Conservation (phyloP, 2,329 filamentous ascomycete genomes). For the Botrytis cinerea region DNA sequence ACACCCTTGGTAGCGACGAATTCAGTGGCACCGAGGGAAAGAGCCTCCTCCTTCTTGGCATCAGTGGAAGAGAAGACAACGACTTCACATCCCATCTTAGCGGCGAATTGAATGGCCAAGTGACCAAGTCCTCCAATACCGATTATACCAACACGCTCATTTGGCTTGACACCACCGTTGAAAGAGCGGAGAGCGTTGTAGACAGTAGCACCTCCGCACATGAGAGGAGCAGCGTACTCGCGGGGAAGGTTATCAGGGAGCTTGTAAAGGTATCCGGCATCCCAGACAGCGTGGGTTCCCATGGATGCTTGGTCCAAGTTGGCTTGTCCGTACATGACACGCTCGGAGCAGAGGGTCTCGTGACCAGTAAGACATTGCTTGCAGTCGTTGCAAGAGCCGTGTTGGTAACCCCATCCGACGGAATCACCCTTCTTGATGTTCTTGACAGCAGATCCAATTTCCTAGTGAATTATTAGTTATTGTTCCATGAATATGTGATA, state of each 20-base stretch:
- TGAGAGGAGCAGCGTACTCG: constrained; percentile 48
- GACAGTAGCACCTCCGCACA: constrained; percentile 51
- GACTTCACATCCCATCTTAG: constrained; percentile 62
- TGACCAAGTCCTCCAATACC: constrained; percentile 64
- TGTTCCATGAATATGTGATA: neutral
- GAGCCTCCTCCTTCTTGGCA: constrained; percentile 64
- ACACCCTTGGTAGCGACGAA: constrained; percentile 56
- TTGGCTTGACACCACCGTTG: constrained; percentile 38
- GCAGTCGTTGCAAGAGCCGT: constrained; percentile 48
- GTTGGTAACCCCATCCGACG: constrained; percentile 51
- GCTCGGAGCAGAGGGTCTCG: constrained; percentile 48
- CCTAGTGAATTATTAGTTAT: constrained; percentile 19
- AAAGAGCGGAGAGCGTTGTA: constrained; percentile 43
- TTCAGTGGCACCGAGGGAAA: constrained; percentile 59
- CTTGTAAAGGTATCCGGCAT: constrained; percentile 45
- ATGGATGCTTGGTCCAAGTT: constrained; percentile 53
- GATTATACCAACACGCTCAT: constrained; percentile 46
- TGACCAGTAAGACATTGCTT: constrained; percentile 48
- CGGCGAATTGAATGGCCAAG: constrained; percentile 62
- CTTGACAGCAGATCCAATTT: constrained; percentile 46
- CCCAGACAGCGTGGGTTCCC: constrained; percentile 44
- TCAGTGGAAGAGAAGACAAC: constrained; percentile 60
- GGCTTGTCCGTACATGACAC: constrained; percentile 46
- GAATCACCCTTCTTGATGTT: constrained; percentile 48
- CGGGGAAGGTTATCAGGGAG: constrained; percentile 46